Evolutionary conservation across 106 monocot genomes (phyloP), one percentile per base, ranked within the genome.

Genomic region (Acanthochlamys bracteata): DNA sequence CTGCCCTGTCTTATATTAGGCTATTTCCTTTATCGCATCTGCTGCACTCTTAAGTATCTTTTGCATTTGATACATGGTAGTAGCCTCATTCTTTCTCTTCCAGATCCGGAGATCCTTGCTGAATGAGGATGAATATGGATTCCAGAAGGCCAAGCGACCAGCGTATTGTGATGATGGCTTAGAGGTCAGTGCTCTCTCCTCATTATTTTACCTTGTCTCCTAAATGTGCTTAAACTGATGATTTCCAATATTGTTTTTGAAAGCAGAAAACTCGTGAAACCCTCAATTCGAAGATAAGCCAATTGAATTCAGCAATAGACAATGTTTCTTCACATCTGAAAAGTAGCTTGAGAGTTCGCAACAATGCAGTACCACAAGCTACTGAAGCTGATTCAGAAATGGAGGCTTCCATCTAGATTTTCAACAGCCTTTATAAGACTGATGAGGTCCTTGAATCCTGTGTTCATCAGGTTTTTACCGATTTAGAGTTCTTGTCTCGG

Each of bases 221-320:
- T 24, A 58, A 10, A 58, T 58, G 3, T 7, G 4, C 21, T 7
- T 23, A 7, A 24, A 10, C 41, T 21, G 17, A 42, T 60, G 60
- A 13, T 60, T 3, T 0, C 27, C 0, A 0, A 19, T 42, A 3
- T 68, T 11, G 22, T 17, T 60, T 66, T 23, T 51, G 19, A 71
- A 65, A 75, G 57, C 80, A 93, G 93, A 93, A 65, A 69, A 93
- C 93, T 24, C 74, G 89, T 12, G 80, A 89, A 67, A 89, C 82
- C 20, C 71, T 93, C 71, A 84, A 89, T 59, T 70, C 74, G 8
- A 89, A 89, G 71, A 84, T 89, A 25, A 74, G 84, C 56, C 88
- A 89, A 61, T 76, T 93, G 54, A 93, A 93, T 65, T 79, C 84
- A 59, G 92, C 92, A 20, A 93, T 93, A 40, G 92, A 93, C 78